These are phyloP conservation scores for Macrolepiota dolichaula DNA, from an alignment of 768 basidiomycete species.

Conservation along the genomic window DNA sequence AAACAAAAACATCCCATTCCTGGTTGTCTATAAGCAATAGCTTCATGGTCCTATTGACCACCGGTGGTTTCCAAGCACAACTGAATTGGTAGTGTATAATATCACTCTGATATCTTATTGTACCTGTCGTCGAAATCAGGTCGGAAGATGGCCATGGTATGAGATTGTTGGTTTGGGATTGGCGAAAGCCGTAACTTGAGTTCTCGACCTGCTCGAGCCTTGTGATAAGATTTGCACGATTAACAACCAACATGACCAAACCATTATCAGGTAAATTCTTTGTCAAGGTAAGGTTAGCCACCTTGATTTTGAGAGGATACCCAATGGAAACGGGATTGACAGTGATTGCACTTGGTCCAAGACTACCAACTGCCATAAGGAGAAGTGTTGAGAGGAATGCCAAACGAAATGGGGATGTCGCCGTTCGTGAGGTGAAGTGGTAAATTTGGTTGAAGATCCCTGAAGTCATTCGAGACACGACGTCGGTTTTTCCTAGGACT, in stretches of 20 bases:
- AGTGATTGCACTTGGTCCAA: slow-evolving; percentile 3
- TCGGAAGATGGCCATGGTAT: slow-evolving; percentile 4
- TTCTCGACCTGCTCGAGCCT: not conserved
- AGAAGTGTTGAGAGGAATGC: not conserved
- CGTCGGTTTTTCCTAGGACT: not conserved
- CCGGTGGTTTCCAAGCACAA: not conserved
- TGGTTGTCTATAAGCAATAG: not conserved
- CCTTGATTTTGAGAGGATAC: not conserved
- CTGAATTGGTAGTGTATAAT: not conserved
- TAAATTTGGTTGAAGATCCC: not conserved
- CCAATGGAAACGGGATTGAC: not conserved
- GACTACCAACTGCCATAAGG: not conserved
- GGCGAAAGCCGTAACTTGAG: not conserved
- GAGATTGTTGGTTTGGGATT: not conserved
- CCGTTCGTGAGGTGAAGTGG: not conserved
- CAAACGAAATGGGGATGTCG: not conserved
- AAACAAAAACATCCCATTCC: not conserved
- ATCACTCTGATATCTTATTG: slow-evolving; percentile 4
- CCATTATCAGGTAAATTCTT: not conserved
- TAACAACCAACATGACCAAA: not conserved
- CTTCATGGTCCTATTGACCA: not conserved
- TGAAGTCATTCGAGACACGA: slow-evolving; percentile 5
- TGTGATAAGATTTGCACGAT: not conserved
- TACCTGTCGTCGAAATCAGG: not conserved
- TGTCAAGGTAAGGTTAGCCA: slow-evolving; percentile 5